phyloP scores from a whole-genome alignment of 2,329 filamentous ascomycete genomes.

The Simplicillium aogashimaense region DNA sequence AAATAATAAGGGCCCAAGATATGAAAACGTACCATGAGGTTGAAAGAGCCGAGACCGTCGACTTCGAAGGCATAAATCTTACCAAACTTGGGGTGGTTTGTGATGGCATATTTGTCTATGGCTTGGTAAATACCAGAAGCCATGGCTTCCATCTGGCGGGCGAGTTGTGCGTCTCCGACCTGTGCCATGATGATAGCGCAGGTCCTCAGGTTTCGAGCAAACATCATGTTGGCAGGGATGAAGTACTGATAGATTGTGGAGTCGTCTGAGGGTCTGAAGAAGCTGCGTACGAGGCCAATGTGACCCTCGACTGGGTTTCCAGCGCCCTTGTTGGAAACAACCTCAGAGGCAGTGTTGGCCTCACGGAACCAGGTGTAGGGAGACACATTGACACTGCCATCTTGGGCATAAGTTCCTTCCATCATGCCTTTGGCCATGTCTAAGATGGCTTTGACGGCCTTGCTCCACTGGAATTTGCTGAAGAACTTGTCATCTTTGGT shows the following conservation, averaged over 20 bases:
- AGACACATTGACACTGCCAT: conserved; percentile 43
- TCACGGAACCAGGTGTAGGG: conserved; percentile 70
- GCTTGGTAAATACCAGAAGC: conserved; percentile 50
- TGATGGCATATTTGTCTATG: conserved; percentile 59
- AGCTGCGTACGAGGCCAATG: conserved; percentile 77
- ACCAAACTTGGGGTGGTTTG: conserved; percentile 50
- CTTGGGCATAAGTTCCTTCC: conserved; percentile 58
- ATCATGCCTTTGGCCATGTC: conserved; percentile 60
- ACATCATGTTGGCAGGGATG: conserved; percentile 86
- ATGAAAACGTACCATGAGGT: conserved; percentile 38
- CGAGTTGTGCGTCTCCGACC: conserved; percentile 36
- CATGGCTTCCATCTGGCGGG: conserved; percentile 46
- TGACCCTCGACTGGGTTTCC: conserved; percentile 71
- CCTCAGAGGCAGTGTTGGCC: conserved; percentile 70
- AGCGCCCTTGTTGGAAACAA: conserved; percentile 63
- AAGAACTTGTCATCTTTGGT: conserved; percentile 69
- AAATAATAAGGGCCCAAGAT: background rate
- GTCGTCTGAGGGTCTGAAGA: conserved; percentile 87
- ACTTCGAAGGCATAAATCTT: conserved; percentile 61
- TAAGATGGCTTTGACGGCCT: conserved; percentile 61
- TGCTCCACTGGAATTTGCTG: conserved; percentile 60
- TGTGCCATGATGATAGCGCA: conserved; percentile 33
- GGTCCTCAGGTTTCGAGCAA: conserved; percentile 50
- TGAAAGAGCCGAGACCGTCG: conserved; percentile 54
- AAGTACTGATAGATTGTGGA: conserved; percentile 77